phyloP scores from a whole-genome alignment of 2,329 filamentous ascomycete genomes.

The Aspergillus ochraceus region DNA sequence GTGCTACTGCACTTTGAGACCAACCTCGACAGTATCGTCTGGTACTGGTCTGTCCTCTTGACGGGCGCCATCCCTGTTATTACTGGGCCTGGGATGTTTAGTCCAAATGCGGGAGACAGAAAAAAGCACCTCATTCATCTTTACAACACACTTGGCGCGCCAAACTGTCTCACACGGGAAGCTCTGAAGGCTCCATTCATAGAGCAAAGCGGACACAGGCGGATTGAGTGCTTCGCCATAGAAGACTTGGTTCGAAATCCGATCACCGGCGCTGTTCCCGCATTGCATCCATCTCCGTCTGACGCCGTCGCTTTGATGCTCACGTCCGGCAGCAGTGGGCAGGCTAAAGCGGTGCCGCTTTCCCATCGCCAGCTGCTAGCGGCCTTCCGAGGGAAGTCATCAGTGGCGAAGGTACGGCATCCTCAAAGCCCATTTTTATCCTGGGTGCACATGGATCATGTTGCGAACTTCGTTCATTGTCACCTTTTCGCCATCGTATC shows the following conservation, averaged over 20 bases:
- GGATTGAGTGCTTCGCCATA: background rate
- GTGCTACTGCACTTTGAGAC: background rate
- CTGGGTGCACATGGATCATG: constrained; percentile 57
- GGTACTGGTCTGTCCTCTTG: constrained; percentile 1
- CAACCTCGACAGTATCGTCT: background rate
- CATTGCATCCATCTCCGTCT: background rate
- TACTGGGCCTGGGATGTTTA: constrained; percentile 1
- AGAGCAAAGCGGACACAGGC: background rate
- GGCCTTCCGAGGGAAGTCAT: constrained; percentile 43
- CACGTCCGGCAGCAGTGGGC: constrained; percentile 55
- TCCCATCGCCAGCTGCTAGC: constrained; percentile 46
- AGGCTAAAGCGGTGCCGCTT: constrained; percentile 52
- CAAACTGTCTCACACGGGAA: background rate
- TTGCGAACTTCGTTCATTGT: constrained; percentile 52
- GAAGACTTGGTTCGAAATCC: background rate
- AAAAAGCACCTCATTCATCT: background rate
- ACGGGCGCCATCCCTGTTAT: background rate
- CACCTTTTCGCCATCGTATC: constrained; percentile 50
- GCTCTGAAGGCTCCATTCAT: background rate
- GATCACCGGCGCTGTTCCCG: background rate
- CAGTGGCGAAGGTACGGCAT: background rate
- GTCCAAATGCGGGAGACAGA: background rate
- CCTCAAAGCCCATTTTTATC: constrained; percentile 19
- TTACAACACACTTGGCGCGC: background rate
- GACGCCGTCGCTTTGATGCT: constrained; percentile 43